phyloP scores from a whole-genome alignment of 345 rosid genomes.

The Salix purpurea region DNA sequence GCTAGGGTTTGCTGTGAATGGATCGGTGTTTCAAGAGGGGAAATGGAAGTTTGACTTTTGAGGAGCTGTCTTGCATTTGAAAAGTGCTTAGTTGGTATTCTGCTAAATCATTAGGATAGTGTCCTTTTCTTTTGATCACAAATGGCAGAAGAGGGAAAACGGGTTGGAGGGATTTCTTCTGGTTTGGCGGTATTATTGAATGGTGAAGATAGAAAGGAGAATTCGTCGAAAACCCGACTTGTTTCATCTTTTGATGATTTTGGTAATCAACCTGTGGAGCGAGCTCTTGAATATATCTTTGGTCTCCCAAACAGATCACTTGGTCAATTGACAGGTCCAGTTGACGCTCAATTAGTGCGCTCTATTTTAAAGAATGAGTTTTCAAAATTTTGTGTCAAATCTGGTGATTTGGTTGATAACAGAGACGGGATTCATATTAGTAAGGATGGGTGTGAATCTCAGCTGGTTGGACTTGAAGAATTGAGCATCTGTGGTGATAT shows the following conservation, averaged over 20 bases:
- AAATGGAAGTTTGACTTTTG: slow-evolving; percentile 4
- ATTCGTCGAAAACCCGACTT: slow-evolving; percentile 46
- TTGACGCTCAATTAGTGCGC: slow-evolving; percentile 43
- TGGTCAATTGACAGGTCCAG: slow-evolving; percentile 39
- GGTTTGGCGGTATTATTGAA: slow-evolving; percentile 81
- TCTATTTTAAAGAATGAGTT: slow-evolving; percentile 51
- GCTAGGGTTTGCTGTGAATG: neutral
- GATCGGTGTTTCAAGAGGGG: neutral
- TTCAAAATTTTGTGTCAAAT: slow-evolving; percentile 23
- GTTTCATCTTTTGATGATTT: slow-evolving; percentile 75
- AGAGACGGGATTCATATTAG: slow-evolving; percentile 58
- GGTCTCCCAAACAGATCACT: slow-evolving; percentile 61
- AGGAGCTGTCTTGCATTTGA: slow-evolving; percentile 3
- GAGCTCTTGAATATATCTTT: slow-evolving; percentile 74
- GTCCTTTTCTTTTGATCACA: slow-evolving; percentile 20
- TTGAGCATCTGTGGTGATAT: slow-evolving; percentile 80
- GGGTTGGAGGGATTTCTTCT: slow-evolving; percentile 66
- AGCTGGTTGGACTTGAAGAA: slow-evolving; percentile 58
- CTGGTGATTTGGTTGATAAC: slow-evolving; percentile 19
- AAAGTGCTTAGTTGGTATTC: slow-evolving; percentile 5
- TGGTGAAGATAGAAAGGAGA: slow-evolving; percentile 57
- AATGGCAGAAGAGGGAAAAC: slow-evolving; percentile 80
- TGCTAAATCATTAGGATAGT: slow-evolving; percentile 3
- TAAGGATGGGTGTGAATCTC: slow-evolving; percentile 45
- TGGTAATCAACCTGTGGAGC: slow-evolving; percentile 64